Conservation (phyloP, 2,329 filamentous ascomycete genomes). For the Hypoxylon sp. region DNA sequence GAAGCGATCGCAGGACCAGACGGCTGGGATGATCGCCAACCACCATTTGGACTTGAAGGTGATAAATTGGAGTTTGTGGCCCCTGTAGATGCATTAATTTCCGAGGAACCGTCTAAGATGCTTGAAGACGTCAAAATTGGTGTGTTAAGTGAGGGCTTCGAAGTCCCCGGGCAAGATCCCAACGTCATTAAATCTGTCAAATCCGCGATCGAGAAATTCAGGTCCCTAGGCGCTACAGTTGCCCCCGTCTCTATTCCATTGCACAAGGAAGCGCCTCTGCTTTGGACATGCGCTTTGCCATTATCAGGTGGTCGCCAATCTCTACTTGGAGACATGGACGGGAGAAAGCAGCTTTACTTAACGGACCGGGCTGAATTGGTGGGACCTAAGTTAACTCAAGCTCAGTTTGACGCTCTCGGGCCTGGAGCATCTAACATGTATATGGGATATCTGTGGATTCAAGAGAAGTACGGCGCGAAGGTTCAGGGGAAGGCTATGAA, state of each 20-base stretch:
- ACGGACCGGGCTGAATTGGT: slow-evolving; percentile 48
- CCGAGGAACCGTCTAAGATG: slow-evolving; percentile 37
- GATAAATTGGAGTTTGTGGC: slow-evolving; percentile 40
- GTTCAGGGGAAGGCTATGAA: slow-evolving; percentile 49
- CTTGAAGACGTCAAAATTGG: slow-evolving; percentile 53
- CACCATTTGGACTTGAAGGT: slow-evolving; percentile 44
- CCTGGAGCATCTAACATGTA: slow-evolving; percentile 49
- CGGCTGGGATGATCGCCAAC: slow-evolving; percentile 55
- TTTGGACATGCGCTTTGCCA: slow-evolving; percentile 47
- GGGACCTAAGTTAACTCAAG: slow-evolving; percentile 46
- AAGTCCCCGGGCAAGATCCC: slow-evolving; percentile 47
- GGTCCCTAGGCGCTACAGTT: slow-evolving; percentile 51
- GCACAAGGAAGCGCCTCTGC: slow-evolving; percentile 47
- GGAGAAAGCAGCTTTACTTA: slow-evolving; percentile 49
- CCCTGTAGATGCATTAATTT: slow-evolving; percentile 39
- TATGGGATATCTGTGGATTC: slow-evolving; percentile 46
- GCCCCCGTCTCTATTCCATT: slow-evolving; percentile 51
- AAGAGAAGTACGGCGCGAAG: slow-evolving; percentile 48
- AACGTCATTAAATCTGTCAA: slow-evolving; percentile 47
- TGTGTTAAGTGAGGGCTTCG: slow-evolving; percentile 53
- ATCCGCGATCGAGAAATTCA: slow-evolving; percentile 49
- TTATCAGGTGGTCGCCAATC: slow-evolving; percentile 40
- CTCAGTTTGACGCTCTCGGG: slow-evolving; percentile 51
- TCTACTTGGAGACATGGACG: slow-evolving; percentile 45
- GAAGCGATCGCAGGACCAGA: slow-evolving; percentile 54